Evolutionary conservation across 768 basidiomycete genomes (phyloP).

Genomic region (Rhizopogon vinicolor): DNA sequence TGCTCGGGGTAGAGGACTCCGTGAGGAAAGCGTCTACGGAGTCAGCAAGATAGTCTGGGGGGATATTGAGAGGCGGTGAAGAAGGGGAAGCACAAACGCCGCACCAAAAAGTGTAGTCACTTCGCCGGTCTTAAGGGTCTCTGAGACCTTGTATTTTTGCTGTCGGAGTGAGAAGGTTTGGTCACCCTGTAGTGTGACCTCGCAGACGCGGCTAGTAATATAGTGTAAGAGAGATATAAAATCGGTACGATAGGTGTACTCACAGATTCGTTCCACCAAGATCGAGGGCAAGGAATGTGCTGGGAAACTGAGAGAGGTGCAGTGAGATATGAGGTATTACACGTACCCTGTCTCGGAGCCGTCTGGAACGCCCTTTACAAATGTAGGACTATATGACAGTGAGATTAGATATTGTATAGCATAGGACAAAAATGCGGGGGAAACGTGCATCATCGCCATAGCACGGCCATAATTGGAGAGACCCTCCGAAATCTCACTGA

Average conservation of each 20-base stretch:
- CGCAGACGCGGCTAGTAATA: slow-evolving; percentile 80
- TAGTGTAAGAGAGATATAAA: neutral
- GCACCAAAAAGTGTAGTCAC: slow-evolving; percentile 82
- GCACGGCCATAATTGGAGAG: slow-evolving; percentile 67
- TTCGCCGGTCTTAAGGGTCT: slow-evolving; percentile 89
- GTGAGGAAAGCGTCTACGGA: slow-evolving; percentile 95
- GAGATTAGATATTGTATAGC: neutral
- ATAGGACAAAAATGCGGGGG: neutral
- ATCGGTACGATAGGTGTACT: slow-evolving; percentile 22
- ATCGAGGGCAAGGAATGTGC: slow-evolving; percentile 94
- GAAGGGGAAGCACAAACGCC: slow-evolving; percentile 9
- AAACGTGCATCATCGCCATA: slow-evolving; percentile 88
- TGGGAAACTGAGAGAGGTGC: slow-evolving; percentile 24
- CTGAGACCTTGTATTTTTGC: slow-evolving; percentile 96
- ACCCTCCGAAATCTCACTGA: slow-evolving; percentile 75
- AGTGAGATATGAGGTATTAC: slow-evolving; percentile 3
- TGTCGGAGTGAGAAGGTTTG: slow-evolving; percentile 87
- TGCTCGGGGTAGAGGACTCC: slow-evolving; percentile 26
- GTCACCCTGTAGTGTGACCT: slow-evolving; percentile 87
- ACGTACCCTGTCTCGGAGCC: slow-evolving; percentile 90
- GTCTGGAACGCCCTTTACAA: slow-evolving; percentile 92
- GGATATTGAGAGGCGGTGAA: slow-evolving; percentile 2
- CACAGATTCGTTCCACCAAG: slow-evolving; percentile 97
- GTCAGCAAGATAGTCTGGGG: slow-evolving; percentile 91
- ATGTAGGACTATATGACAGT: slow-evolving; percentile 64